Conservation (phyloP, 148 eudicot species). For the Amaranthus hypochondriacus region DNA sequence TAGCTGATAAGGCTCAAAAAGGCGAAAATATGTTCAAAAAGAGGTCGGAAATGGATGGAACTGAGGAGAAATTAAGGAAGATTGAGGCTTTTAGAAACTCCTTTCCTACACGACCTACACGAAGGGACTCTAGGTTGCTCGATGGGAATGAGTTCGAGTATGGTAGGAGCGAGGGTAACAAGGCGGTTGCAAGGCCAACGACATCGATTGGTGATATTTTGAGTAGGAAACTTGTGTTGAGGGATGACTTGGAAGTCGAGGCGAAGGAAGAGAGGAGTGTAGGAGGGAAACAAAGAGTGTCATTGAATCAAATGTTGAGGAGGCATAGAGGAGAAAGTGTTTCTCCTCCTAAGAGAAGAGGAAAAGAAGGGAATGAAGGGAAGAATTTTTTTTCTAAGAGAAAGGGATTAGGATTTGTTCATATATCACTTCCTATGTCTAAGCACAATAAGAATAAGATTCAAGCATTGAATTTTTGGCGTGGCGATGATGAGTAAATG, state of each 20-base stretch:
- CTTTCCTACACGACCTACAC: conserved; percentile 25
- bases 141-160: conserved; percentile 26
- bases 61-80: conserved; percentile 18
- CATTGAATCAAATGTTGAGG: conserved; percentile 54
- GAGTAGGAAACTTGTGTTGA: conserved; percentile 55
- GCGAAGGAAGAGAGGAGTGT: conserved; percentile 21
- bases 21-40: conserved; percentile 42
- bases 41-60: conserved; percentile 18
- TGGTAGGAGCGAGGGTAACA: conserved; percentile 23
- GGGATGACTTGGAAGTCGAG: conserved; percentile 50
- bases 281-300: conserved; percentile 40
- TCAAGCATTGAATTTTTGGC: conserved; percentile 37
- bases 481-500: conserved; percentile 17
- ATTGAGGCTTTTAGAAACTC: conserved; percentile 29
- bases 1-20: conserved; percentile 48
- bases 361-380: conserved; percentile 32
- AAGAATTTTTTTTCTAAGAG: conserved; percentile 50
- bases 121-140: conserved; percentile 29
- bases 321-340: conserved; percentile 47
- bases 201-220: conserved; percentile 69
- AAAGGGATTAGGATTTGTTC: conserved; percentile 62
- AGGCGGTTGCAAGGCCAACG: conserved; percentile 31
- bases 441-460: conserved; percentile 52
- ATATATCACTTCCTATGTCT: conserved; percentile 49
- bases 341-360: conserved; percentile 36